Base-by-base conservation (phyloP, 352 stramenopile genomes). In the Phytophthora melonis region DNA sequence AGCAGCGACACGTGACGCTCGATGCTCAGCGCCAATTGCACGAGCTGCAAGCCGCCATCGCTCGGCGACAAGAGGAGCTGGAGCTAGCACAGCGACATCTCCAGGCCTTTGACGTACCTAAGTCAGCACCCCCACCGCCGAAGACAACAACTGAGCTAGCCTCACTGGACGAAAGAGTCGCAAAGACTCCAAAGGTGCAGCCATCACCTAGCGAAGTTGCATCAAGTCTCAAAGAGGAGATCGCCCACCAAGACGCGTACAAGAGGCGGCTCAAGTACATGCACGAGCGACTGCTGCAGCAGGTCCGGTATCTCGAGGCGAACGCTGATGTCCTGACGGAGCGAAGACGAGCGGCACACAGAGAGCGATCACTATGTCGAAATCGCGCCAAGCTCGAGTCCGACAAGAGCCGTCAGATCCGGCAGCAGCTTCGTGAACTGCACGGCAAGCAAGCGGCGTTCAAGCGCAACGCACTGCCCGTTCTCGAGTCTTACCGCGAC, bases 191-290 rank as follows among this genome's bases (percentile, higher is more conserved):
- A 36, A 76, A 79, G 18, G 3, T 30, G 54, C 52, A 41, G 25
- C 11, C 25, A 47, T 1, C 19, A 6, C 21, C 27, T 7, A 54
- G 11, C 19, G 21, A 75, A 10, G 27, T 62, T 9, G 59, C 79
- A 0, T 56, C 60, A 1, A 56, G 49, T 30, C 68, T 91, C 32
- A 78, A 86, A 67, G 63, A 87, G 16, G 68, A 93, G 45, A 77
- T 86, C 21, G 74, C 68, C 2, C 81, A 75, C 19, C 76, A 83
- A 39, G 82, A 87, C 6, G 65, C 73, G 18, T 93, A 91, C 80
- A 88, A 87, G 59, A 88, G 89, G 72, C 78, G 78, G 34, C 63
- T 93, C 13, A 67, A 68, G 2, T 70, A 75, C n/a, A 78, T 91
- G 70, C 70, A 83, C 21, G 81, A 87, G 3, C 80, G 83, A 4